These are phyloP conservation scores for Daldinia childiae DNA, from an alignment of 495 filamentous ascomycete species.

Conservation along the genomic window DNA sequence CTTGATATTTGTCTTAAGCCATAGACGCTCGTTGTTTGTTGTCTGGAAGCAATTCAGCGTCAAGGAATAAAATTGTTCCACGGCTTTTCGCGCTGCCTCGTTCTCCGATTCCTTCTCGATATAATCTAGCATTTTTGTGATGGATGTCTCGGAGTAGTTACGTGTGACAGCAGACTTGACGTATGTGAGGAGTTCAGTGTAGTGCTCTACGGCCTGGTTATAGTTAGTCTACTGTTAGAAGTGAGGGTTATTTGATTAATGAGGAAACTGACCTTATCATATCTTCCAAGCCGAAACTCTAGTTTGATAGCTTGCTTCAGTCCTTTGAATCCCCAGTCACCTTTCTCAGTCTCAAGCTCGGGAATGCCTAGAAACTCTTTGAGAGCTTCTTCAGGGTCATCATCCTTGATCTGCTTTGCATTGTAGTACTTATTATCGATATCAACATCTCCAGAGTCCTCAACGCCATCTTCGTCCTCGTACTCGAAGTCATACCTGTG, in stretches of 20 bases:
- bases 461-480: slow-evolving; percentile 82
- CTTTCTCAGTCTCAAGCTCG: slow-evolving; percentile 83
- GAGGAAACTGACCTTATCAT: slow-evolving; percentile 72
- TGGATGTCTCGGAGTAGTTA: slow-evolving; percentile 98
- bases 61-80: slow-evolving; percentile 95
- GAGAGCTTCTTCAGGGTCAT: slow-evolving; percentile 86
- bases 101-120: slow-evolving; percentile 94
- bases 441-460: slow-evolving; percentile 86
- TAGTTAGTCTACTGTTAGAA: slow-evolving; percentile 10
- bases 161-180: slow-evolving; percentile 96
- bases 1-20: slow-evolving; percentile 99
- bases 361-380: slow-evolving; percentile 91
- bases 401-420: slow-evolving; percentile 93
- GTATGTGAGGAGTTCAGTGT: slow-evolving; percentile 93
- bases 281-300: slow-evolving; percentile 87
- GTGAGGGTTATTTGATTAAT: not conserved
- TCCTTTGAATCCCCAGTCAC: slow-evolving; percentile 98
- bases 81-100: slow-evolving; percentile 79
- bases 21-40: slow-evolving; percentile 96
- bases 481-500: slow-evolving; percentile 86
- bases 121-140: slow-evolving; percentile 99
- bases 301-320: slow-evolving; percentile 98
- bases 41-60: slow-evolving; percentile 94
- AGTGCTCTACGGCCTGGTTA: slow-evolving; percentile 89
- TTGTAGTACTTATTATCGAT: slow-evolving; percentile 99